Base-by-base conservation (phyloP, 805 yeast genomes). In the Teunomyces atbi region DNA sequence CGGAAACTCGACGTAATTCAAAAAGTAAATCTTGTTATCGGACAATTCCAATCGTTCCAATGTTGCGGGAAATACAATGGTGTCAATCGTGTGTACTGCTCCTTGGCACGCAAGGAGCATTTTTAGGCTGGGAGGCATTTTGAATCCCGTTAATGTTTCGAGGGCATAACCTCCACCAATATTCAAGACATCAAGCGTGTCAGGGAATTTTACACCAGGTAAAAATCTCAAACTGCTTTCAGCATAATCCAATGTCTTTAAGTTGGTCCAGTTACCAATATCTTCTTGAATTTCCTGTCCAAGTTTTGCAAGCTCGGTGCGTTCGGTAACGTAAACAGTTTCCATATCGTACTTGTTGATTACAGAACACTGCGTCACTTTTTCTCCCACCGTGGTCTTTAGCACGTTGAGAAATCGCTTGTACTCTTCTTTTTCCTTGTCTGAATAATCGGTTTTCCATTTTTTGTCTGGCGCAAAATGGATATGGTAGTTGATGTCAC, bases 171-270 rank as follows among this genome's bases (percentile, higher is more conserved):
- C 68, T 16, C 76, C 76, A 18, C 73, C 69, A 13, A 72, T 56
- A 49, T 71, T 72, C 44, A 72, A 50, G 3, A 63, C 61, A 48
- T 68, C 69, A 29, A 72, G 51, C 1, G 66, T 45, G 32, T 70
- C 73, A 3, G 76, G 74, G 40, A 72, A 61, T 34, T 54, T 59
- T 15, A 71, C 67, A 2, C 72, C 75, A 4, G 75, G 73, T n/a
- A 71, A 56, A 39, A 63, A 58, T 27, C 70, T 52, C 15, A 71
- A 62, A 44, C 66, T 59, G 52, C 68, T 69, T 35, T 64, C 66
- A 6, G 71, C 68, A 47, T 66, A 71, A 50, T 73, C 77, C 23
- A 71, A 54, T 3, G 60, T 48, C 27, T 55, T 53, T 15, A 73
- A 55, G 46, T 64, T 61, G 5, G 46, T 49, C 77, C 77, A 73